These are phyloP conservation scores for Cryptosporidium ubiquitum DNA, from an alignment of 169 alveolate genomes.

Conservation along the genomic window DNA sequence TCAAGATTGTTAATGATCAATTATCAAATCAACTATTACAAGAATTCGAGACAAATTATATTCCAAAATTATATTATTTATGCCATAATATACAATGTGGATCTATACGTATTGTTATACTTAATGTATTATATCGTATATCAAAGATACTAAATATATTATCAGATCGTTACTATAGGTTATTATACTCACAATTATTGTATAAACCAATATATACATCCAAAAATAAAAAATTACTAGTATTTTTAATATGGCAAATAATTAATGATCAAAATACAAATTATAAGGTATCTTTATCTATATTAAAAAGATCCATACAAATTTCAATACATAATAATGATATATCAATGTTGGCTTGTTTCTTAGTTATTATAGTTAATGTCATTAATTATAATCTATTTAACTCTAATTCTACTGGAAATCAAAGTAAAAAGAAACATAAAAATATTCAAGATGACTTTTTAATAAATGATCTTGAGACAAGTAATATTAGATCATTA, in stretches of 20 bases:
- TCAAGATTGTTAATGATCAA: slow-evolving; percentile 11
- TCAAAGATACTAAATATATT: slow-evolving; percentile 43
- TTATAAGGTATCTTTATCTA: slow-evolving; percentile 15
- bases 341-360: slow-evolving; percentile 29
- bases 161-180: slow-evolving; percentile 39
- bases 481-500: slow-evolving; percentile 4
- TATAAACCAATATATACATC: slow-evolving; percentile 51
- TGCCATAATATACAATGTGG: slow-evolving; percentile 66
- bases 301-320: slow-evolving; percentile 55
- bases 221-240: slow-evolving; percentile 39
- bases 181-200: slow-evolving; percentile 54
- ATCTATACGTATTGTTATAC: slow-evolving; percentile 57
- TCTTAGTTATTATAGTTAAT: slow-evolving; percentile 44
- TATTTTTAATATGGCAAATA: slow-evolving; percentile 32
- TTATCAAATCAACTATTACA: slow-evolving; percentile 20
- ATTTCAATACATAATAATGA: slow-evolving; percentile 45
- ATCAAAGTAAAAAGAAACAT: not conserved
- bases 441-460: not conserved
- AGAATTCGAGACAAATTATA: slow-evolving; percentile 38
- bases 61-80: slow-evolving; percentile 57
- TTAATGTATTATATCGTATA: slow-evolving; percentile 40
- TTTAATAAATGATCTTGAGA: not conserved
- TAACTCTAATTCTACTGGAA: not conserved
- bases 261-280: slow-evolving; percentile 25
- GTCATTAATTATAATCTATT: slow-evolving; percentile 2